Percentiles rank a stretch among this genome's conserved stretches.
Evolutionary conservation across 2,329 filamentous ascomycete species (phyloP).

Genomic region (Neofusicoccum sp.): DNA sequence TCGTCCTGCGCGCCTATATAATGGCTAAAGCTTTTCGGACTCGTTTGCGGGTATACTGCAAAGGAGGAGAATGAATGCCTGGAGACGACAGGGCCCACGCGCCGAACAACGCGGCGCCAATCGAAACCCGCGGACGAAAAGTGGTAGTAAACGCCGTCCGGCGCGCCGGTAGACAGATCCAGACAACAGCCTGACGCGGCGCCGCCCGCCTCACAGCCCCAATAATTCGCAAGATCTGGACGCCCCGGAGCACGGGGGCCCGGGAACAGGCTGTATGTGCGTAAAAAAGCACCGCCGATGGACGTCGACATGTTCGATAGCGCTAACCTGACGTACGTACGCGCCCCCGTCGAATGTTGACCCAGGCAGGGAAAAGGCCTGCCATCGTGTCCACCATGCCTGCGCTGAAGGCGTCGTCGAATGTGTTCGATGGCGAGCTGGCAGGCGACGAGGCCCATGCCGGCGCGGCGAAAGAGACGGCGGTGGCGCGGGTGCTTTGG

Average conservation of each 20-base stretch:
- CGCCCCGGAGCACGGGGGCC: no score
- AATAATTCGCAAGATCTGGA: no score
- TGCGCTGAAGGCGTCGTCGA: constrained; percentile 53
- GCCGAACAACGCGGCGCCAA: no score
- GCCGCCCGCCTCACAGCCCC: no score
- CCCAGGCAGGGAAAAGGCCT: constrained; percentile 54
- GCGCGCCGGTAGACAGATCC: no score
- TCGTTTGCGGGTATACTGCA: constrained; percentile 11
- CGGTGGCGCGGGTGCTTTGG: constrained; percentile 44
- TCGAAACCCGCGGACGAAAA: no score
- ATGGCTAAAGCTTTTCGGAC: constrained; percentile 27
- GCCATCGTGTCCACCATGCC: constrained; percentile 57
- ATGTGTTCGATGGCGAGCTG: constrained; percentile 49
- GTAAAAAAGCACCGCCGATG: neutral
- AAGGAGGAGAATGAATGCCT: neutral
- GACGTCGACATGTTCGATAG: constrained; percentile 40
- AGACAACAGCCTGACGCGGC: no score
- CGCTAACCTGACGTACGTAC: constrained; percentile 47
- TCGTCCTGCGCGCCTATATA: constrained; percentile 33
- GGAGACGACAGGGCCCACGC: neutral
- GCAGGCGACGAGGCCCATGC: constrained; percentile 47
- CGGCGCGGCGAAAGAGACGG: constrained; percentile 46
- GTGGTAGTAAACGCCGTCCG: no score
- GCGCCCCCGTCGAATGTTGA: constrained; percentile 58
- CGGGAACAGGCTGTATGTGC: no score